Evolutionary conservation across 2,329 filamentous ascomycete species (phyloP), one percentile per base, ranked within the genome.

Genomic region (Microsporum canis): DNA sequence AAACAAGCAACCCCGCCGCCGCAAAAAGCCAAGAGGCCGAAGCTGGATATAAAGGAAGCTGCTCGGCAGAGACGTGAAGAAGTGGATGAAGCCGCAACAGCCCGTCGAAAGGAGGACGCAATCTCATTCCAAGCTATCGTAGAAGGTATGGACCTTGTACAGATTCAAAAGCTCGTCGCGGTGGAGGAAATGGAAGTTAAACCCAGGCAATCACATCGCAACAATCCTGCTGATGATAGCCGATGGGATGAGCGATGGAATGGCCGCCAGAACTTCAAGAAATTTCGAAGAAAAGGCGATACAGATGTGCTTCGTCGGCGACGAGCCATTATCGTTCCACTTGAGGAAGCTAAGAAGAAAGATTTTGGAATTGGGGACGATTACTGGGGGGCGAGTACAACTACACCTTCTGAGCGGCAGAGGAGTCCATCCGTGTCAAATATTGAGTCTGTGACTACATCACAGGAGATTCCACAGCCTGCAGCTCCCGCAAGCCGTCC

Each of bases 251-350:
- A 89, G 0, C 81, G 80, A 43, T 99, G 94, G 94, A 95, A 96
- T 70, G 94, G 92, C 0, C 82, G 92, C 49, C 92, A 90, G 73
- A 97, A 99, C 70, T 99, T 96, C 77, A 99, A 99, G 73, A 88
- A 84, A 67, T 99, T 99, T 70, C 45, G 64, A 62, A 63, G 74
- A 41, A 67, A 71, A 55, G 70, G 71, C 60, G 67, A 73, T 66
- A 69, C 71, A 64, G 59, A 72, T 0, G 66, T 69, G 56, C 74
- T 76, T n/a, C 73, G 75, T 38, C 73, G 76, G 38, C 66, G 76
- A 3, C 78, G 80, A 62, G 78, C 77, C 14, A 80, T 88, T 38
- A 88, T 95, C 43, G 83, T 96, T 3, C 76, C 80, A 0, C 75
- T 95, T 3, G 84, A 88, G 65, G 85, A 89, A 71, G 87, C 85